These are phyloP conservation scores for Pseudogymnoascus sp. DNA, from an alignment of 2,329 filamentous ascomycete species.

Conservation along the genomic window DNA sequence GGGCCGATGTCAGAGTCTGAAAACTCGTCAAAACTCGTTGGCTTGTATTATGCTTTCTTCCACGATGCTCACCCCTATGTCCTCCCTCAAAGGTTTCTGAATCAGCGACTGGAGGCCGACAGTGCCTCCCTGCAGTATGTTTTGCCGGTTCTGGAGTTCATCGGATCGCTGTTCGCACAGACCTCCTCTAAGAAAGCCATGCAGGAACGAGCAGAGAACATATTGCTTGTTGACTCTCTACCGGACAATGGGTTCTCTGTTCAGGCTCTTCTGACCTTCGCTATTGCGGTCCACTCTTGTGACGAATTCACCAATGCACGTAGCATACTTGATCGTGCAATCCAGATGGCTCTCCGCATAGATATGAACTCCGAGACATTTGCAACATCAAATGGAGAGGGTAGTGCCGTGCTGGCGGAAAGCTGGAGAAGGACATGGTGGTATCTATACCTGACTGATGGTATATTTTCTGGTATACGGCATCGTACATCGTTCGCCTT, in stretches of 20 bases:
- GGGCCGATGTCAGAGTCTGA: conserved; percentile 20
- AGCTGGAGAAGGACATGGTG: conserved; percentile 37
- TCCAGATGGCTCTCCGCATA: conserved; percentile 10
- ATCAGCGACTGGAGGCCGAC: conserved; percentile 27
- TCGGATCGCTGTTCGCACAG: conserved; percentile 32
- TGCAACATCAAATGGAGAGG: conserved; percentile 20
- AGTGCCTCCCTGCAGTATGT: conserved; percentile 28
- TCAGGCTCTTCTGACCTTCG: conserved; percentile 9
- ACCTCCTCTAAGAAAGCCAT: not conserved
- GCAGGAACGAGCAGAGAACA: not conserved
- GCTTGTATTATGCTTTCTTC: conserved; percentile 21
- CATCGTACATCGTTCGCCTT: conserved; percentile 24
- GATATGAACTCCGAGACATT: conserved; percentile 10
- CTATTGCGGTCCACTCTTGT: conserved; percentile 10
- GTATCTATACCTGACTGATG: conserved; percentile 31
- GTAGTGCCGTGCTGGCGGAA: conserved; percentile 33
- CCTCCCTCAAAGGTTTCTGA: conserved; percentile 30
- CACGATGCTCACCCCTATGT: conserved; percentile 32
- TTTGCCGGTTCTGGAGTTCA: conserved; percentile 30
- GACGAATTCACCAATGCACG: conserved; percentile 9
- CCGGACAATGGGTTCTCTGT: conserved; percentile 10
- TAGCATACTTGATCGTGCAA: conserved; percentile 9
- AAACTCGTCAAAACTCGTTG: conserved; percentile 13
- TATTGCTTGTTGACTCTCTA: not conserved
- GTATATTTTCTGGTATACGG: conserved; percentile 18